phyloP scores from a whole-genome alignment of 257 asterid species.

The Lycium ferocissimum region DNA sequence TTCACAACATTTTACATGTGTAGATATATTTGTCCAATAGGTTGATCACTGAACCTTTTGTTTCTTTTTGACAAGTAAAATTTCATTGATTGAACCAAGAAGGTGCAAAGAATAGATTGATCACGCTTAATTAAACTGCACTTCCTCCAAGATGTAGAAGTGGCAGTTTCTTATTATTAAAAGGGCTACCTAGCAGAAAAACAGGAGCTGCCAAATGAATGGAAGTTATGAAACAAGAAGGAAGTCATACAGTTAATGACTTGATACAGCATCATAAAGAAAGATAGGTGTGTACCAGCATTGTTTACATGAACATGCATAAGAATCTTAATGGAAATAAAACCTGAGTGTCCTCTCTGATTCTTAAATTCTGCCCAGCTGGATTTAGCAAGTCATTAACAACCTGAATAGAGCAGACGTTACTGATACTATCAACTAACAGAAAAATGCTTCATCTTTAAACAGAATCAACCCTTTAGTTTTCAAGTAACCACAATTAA shows the following conservation, averaged over 20 bases:
- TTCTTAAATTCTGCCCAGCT: slow-evolving; percentile 96
- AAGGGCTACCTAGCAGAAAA: background rate
- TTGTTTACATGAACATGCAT: slow-evolving; percentile 18
- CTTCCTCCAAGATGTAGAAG: slow-evolving; percentile 20
- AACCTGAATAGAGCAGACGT: slow-evolving; percentile 58
- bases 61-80: background rate
- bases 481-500: slow-evolving; percentile 18
- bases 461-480: background rate
- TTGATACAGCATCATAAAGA: slow-evolving; percentile 22
- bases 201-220: background rate
- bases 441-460: slow-evolving; percentile 30
- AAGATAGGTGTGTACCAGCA: slow-evolving; percentile 24
- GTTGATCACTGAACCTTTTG: background rate
- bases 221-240: slow-evolving; percentile 18
- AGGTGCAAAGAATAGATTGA: slow-evolving; percentile 12
- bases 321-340: slow-evolving; percentile 24
- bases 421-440: background rate
- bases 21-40: background rate
- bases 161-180: slow-evolving; percentile 14
- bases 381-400: slow-evolving; percentile 98
- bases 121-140: slow-evolving; percentile 13
- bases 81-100: background rate
- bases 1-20: background rate
- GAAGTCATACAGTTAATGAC: background rate
- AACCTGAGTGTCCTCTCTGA: slow-evolving; percentile 97